These are phyloP conservation scores for Aphanomyces euteiches DNA, from an alignment of 352 stramenopile genomes.

Conservation along the genomic window DNA sequence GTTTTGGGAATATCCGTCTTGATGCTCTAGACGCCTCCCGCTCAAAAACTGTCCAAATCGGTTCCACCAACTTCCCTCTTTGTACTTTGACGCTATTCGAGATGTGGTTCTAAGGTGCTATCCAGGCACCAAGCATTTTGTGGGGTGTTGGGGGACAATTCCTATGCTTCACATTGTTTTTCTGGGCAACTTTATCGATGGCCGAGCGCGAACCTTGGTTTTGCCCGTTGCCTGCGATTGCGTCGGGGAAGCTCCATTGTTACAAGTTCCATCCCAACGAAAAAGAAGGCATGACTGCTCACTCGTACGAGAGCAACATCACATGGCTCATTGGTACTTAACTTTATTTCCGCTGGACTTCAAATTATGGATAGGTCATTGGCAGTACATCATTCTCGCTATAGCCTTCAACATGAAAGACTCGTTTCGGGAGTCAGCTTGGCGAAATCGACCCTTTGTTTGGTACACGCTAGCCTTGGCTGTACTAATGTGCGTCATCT, in stretches of 20 bases:
- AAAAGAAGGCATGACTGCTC: slow-evolving; percentile 50
- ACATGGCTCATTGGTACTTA: slow-evolving; percentile 54
- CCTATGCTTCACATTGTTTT: slow-evolving; percentile 48
- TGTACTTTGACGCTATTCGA: not conserved
- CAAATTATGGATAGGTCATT: slow-evolving; percentile 38
- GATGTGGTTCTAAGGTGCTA: no score
- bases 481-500: slow-evolving; percentile 53
- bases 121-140: slow-evolving; percentile 45
- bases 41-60: slow-evolving; percentile 42
- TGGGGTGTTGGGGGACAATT: slow-evolving; percentile 57
- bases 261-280: slow-evolving; percentile 56
- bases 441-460: slow-evolving; percentile 52
- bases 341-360: not conserved
- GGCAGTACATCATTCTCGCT: slow-evolving; percentile 73
- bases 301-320: slow-evolving; percentile 76
- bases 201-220: slow-evolving; percentile 57
- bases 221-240: slow-evolving; percentile 49
- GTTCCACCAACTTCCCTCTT: slow-evolving; percentile 60
- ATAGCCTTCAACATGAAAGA: slow-evolving; percentile 65
- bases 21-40: slow-evolving; percentile 60
- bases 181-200: slow-evolving; percentile 55
- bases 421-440: slow-evolving; percentile 53
- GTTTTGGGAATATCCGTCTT: slow-evolving; percentile 66
- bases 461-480: slow-evolving; percentile 49
- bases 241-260: slow-evolving; percentile 42